Evolutionary conservation across 2,329 filamentous ascomycete species (phyloP).

Genomic region (Ploettnerulaceae sp.): DNA sequence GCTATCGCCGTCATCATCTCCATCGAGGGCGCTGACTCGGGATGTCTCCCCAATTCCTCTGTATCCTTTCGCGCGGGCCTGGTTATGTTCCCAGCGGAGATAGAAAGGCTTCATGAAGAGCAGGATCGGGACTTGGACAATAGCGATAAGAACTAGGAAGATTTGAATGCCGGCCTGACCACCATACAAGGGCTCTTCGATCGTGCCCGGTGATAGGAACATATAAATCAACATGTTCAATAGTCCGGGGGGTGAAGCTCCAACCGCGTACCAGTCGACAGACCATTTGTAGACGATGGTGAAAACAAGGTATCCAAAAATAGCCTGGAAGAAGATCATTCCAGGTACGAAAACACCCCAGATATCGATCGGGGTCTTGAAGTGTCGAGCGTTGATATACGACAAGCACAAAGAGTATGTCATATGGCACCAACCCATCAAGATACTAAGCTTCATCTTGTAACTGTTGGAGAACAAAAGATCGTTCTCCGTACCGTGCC

Average conservation of each 20-base stretch:
- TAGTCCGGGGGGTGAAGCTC: constrained; percentile 71
- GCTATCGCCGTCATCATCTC: constrained; percentile 70
- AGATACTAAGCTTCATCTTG: constrained; percentile 99
- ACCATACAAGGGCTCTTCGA: constrained; percentile 68
- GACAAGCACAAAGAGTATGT: constrained; percentile 94
- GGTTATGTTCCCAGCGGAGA: constrained; percentile 89
- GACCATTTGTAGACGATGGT: constrained; percentile 98
- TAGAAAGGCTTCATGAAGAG: constrained; percentile 96
- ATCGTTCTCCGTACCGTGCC: constrained; percentile 94
- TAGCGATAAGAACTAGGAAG: constrained; percentile 72
- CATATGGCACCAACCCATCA: constrained; percentile 97
- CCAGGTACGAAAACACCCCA: constrained; percentile 96
- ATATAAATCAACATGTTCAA: constrained; percentile 99
- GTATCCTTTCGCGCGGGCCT: constrained; percentile 81
- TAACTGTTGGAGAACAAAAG: constrained; percentile 96
- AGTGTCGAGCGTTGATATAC: constrained; percentile 89
- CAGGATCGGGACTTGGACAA: constrained; percentile 82
- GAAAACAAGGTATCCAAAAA: constrained; percentile 93
- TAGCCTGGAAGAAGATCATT: constrained; percentile 99
- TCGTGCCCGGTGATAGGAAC: constrained; percentile 82
- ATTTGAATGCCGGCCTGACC: constrained; percentile 75
- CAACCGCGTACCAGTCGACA: constrained; percentile 70
- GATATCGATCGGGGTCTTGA: constrained; percentile 91
- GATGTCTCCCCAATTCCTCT: constrained; percentile 86
- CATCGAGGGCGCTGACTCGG: constrained; percentile 83